phyloP scores from a whole-genome alignment of 2,329 filamentous ascomycete genomes.

The Lomentospora prolificans region DNA sequence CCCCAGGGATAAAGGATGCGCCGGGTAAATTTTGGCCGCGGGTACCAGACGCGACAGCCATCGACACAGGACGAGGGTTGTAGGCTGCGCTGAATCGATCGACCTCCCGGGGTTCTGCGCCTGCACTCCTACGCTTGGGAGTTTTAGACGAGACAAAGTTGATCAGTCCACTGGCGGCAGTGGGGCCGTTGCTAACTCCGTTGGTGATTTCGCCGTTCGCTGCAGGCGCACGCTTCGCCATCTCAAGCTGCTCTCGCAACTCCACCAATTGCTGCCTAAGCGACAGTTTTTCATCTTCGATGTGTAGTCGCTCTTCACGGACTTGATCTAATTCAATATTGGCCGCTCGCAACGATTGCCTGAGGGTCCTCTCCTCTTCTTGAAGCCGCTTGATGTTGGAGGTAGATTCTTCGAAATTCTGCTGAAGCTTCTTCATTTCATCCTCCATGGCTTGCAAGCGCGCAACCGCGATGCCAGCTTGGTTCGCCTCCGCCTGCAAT shows the following conservation, averaged over 20 bases:
- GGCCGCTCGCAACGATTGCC: constrained; percentile 70
- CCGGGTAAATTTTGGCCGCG: constrained; percentile 59
- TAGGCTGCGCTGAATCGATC: constrained; percentile 89
- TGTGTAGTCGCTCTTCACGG: constrained; percentile 61
- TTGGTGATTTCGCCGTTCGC: constrained; percentile 52
- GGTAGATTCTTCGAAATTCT: constrained; percentile 81
- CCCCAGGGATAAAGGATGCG: constrained; percentile 66
- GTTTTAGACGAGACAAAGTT: constrained; percentile 97
- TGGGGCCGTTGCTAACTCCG: constrained; percentile 28
- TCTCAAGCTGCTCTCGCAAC: constrained; percentile 83
- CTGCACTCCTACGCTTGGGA: constrained; percentile 86
- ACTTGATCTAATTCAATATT: constrained; percentile 73
- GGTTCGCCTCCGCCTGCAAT: constrained; percentile 91
- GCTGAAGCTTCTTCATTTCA: constrained; percentile 86
- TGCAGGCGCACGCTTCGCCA: constrained; percentile 69
- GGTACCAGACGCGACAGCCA: constrained; percentile 68
- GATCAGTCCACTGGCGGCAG: constrained; percentile 68
- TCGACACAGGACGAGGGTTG: constrained; percentile 90
- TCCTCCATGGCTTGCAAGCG: constrained; percentile 85
- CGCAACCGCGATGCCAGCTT: constrained; percentile 90
- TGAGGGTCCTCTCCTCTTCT: constrained; percentile 80
- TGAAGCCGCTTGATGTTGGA: constrained; percentile 88
- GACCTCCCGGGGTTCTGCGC: constrained; percentile 71
- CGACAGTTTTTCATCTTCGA: constrained; percentile 76
- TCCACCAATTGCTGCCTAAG: constrained; percentile 83